Evolutionary conservation across 1,284 basidiomycete species (phyloP).

Genomic region (Trichosporon ovoides): DNA sequence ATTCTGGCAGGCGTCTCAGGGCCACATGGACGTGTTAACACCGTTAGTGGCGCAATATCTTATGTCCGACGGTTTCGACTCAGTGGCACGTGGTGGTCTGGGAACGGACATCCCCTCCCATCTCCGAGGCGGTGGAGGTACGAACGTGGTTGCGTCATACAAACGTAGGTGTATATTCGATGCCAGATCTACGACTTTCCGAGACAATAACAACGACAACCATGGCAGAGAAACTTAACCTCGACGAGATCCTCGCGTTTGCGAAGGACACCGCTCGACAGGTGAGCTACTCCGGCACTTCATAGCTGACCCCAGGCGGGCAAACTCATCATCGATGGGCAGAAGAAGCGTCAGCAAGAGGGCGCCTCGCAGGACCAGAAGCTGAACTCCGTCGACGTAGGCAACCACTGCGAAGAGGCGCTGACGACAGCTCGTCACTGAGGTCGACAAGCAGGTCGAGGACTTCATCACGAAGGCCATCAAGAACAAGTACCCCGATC

Average conservation of each 20-base stretch:
- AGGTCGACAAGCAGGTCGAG: conserved; percentile 91
- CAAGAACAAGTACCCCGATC: conserved; percentile 63
- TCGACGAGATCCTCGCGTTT: conserved; percentile 66
- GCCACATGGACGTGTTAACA: not conserved
- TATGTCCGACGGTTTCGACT: not conserved
- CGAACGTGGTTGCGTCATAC: conserved; percentile 5
- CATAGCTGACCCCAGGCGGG: conserved; percentile 43
- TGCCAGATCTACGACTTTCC: conserved; percentile 1
- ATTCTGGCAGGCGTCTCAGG: not conserved
- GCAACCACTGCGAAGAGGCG: conserved; percentile 2
- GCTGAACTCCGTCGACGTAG: conserved; percentile 76
- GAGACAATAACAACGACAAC: conserved; percentile 3
- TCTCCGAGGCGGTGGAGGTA: not conserved
- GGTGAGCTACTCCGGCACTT: conserved; percentile 20
- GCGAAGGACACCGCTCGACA: conserved; percentile 61
- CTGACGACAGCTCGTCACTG: conserved; percentile 67
- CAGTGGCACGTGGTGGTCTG: not conserved
- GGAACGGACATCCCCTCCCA: not conserved
- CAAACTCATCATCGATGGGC: conserved; percentile 49
- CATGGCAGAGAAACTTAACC: conserved; percentile 50
- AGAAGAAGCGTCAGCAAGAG: conserved; percentile 48
- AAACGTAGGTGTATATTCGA: too few species aligned
- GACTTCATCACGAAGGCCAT: conserved; percentile 73
- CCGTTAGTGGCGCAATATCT: not conserved
- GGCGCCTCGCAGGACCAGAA: conserved; percentile 67